These are phyloP conservation scores for Aquilaria yunnanensis DNA, from an alignment of 345 rosid species.

Conservation along the genomic window DNA sequence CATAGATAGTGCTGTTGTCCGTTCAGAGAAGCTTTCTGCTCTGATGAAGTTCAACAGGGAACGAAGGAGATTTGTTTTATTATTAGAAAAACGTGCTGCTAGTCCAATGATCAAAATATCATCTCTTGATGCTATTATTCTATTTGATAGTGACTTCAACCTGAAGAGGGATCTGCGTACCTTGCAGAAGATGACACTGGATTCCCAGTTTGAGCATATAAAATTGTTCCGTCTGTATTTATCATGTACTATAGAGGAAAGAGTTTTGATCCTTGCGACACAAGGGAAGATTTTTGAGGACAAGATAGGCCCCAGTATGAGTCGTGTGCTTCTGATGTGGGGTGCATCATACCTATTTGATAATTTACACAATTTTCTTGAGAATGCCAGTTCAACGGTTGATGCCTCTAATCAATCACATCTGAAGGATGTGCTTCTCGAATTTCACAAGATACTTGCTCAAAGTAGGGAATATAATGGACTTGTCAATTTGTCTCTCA, in stretches of 20 bases:
- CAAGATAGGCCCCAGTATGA: background rate
- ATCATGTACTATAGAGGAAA: constrained; percentile 12
- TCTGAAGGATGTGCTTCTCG: constrained; percentile 7
- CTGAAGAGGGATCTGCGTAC: constrained; percentile 10
- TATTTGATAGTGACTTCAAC: constrained; percentile 12
- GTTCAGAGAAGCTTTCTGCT: constrained; percentile 1
- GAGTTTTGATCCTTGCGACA: constrained; percentile 12
- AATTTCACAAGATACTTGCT: constrained; percentile 6
- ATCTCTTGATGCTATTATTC: constrained; percentile 9
- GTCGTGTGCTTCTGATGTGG: constrained; percentile 6
- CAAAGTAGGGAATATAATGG: constrained; percentile 6
- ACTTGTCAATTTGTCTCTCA: constrained; percentile 3
- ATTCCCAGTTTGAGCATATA: constrained; percentile 9
- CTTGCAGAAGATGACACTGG: constrained; percentile 6
- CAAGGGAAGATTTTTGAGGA: constrained; percentile 4
- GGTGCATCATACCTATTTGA: constrained; percentile 12
- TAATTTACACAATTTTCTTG: constrained; percentile 12
- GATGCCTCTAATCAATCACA: constrained; percentile 4
- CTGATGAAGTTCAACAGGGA: constrained; percentile 10
- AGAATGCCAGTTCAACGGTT: background rate
- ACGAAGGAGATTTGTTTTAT: constrained; percentile 4
- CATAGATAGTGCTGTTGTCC: constrained; percentile 3
- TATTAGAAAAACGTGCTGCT: constrained; percentile 17
- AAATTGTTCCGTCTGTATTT: constrained; percentile 14
- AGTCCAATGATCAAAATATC: constrained; percentile 7